These are phyloP conservation scores for Pythium dissimile DNA, from an alignment of 352 stramenopile genomes.

Conservation along the genomic window DNA sequence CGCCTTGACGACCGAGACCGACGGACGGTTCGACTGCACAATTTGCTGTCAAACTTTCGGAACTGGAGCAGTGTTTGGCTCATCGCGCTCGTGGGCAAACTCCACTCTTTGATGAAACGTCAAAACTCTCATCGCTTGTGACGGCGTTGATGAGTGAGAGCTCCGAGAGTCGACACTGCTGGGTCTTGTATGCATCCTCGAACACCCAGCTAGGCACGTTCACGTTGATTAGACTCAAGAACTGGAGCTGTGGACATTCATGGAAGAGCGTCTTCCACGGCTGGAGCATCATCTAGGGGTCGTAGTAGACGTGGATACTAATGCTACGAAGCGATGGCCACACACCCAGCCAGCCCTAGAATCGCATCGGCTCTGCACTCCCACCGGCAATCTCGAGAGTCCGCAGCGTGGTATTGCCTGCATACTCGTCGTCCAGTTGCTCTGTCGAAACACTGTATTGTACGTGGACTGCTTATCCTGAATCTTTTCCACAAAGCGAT, in stretches of 20 bases:
- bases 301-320: background rate
- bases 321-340: background rate
- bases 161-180: background rate
- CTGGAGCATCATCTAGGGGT: background rate
- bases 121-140: background rate
- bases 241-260: background rate
- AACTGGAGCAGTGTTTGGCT: background rate
- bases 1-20: background rate
- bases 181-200: background rate
- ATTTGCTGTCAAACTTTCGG: background rate
- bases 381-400: conserved; percentile 1
- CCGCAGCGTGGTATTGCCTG: background rate
- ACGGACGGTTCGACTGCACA: conserved; percentile 1
- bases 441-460: background rate
- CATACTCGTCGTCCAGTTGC: background rate
- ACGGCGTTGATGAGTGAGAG: conserved; percentile 1
- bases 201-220: background rate
- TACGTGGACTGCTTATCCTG: background rate
- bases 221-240: background rate
- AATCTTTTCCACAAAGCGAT: background rate
- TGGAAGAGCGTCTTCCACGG: background rate
- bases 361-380: background rate
- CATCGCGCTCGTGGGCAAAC: background rate
- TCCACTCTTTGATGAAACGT: background rate
- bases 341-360: background rate